Conservation (phyloP, 2,329 filamentous ascomycete genomes). For the Alternaria tenuissima region DNA sequence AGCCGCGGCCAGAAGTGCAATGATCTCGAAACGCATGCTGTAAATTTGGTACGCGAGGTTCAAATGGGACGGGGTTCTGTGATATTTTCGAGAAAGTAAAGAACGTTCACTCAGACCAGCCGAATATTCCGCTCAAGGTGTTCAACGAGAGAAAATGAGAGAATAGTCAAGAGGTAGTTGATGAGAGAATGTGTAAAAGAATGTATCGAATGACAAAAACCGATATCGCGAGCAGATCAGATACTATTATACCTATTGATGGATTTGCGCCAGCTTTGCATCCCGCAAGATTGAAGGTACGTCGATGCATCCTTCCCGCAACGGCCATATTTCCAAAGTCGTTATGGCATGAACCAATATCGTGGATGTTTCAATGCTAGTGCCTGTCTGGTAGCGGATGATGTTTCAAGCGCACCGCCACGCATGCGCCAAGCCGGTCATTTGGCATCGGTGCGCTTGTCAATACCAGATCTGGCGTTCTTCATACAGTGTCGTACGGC, state of each 20-base stretch:
- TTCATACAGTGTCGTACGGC: background rate
- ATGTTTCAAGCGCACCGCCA: background rate
- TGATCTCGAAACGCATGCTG: conserved; percentile 32
- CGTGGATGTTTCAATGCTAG: background rate
- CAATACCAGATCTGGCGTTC: background rate
- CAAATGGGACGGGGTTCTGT: background rate
- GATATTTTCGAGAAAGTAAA: conserved; percentile 13
- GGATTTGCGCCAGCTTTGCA: background rate
- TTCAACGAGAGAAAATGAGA: conserved; percentile 24
- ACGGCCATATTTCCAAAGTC: background rate
- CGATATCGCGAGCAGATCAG: background rate
- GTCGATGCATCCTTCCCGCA: background rate
- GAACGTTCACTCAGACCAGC: conserved; percentile 33
- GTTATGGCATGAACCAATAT: conserved; percentile 5
- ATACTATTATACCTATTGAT: background rate
- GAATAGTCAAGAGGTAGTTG: conserved; percentile 4
- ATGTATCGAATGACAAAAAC: background rate
- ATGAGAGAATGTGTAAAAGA: conserved; percentile 3
- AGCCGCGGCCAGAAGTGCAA: conserved; percentile 24
- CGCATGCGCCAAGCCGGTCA: conserved; percentile 1
- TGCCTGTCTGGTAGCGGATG: background rate
- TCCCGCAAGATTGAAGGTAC: background rate
- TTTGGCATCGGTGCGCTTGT: background rate
- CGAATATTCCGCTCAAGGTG: conserved; percentile 31
- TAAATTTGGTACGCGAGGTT: background rate